A percentile compares a stretch with the other conserved stretches of the same genome.
Conservation (phyloP, 257 asterid genomes). For the Agastache rugosa region DNA sequence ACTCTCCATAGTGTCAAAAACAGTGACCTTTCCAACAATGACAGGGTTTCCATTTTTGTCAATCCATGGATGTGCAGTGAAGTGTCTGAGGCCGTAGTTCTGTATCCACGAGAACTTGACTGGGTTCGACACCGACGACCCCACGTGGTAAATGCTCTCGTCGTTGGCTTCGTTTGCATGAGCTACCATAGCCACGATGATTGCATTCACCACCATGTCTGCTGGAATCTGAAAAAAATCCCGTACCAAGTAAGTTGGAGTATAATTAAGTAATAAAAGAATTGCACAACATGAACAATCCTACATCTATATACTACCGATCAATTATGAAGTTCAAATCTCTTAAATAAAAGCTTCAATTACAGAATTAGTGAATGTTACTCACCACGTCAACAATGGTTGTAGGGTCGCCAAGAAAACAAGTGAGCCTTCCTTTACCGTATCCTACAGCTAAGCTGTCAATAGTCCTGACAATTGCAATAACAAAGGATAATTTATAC, state of each 20-base stretch:
- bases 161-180: conserved; percentile 50
- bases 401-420: conserved; percentile 69
- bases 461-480: conserved; percentile 55
- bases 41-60: conserved; percentile 47
- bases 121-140: conserved; percentile 77
- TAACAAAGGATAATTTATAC: background rate
- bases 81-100: conserved; percentile 50
- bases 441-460: conserved; percentile 84
- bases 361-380: background rate
- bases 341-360: no score
- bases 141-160: conserved; percentile 63
- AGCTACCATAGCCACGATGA: conserved; percentile 70
- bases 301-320: no score
- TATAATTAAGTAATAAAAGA: background rate
- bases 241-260: background rate
- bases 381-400: conserved; percentile 66
- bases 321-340: no score
- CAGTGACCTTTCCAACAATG: conserved; percentile 40
- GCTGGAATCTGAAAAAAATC: conserved; percentile 70
- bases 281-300: no score
- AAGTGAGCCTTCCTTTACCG: conserved; percentile 72
- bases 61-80: conserved; percentile 58
- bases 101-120: conserved; percentile 43
- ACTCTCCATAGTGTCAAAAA: conserved; percentile 41
- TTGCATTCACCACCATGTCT: conserved; percentile 94